Evolutionary conservation across 352 stramenopile species (phyloP), one percentile per base, ranked within the genome.

Genomic region (Phytopythium mirpurense): DNA sequence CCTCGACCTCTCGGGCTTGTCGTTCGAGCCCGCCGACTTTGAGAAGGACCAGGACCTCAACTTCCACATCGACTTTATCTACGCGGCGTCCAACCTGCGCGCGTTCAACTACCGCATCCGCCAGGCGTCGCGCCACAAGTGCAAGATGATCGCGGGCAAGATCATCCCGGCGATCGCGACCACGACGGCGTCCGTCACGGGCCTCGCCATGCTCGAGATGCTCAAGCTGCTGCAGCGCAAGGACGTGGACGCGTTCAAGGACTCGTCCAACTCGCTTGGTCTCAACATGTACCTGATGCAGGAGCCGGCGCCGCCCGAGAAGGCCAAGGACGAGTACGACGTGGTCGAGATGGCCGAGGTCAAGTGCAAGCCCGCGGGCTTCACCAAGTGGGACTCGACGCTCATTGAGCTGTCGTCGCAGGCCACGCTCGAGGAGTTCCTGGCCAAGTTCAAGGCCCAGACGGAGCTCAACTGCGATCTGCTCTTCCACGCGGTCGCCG

Each of bases 111-210:
- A 93, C 71, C 80, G 83, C 50, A 93, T 93, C 53, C 80, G 75
- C 51, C 67, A 88, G 59, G 81, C 82, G 27, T 88, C 81, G 15
- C 83, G 83, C 36, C 83, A 93, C 68, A 93, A 90, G 57, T 91
- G 96, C 66, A 99, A 99, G 77, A 98, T 98, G 65, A 99, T 99
- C 60, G 97, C 97, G 10, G 97, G 97, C 42, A 99, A 99, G 71
- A 99, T 99, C 62, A 98, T 99, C 60, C 97, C 97, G 16, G 97
- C 97, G 24, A 99, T 99, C 77, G 97, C 97, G 16, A 99, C 97
- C n/a, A 99, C 97, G 11, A 99, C 99, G 66, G 97, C 97, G 18
- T 99, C 98, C 48, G 97, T 98, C 46, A 98, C 97, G 2, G 97
- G 96, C 10, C 68, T 99, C 48, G 95, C 98, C 64, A 97, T 99